Base-by-base conservation (phyloP, 495 filamentous ascomycete species). In the Hyaloscypha finlandica region DNA sequence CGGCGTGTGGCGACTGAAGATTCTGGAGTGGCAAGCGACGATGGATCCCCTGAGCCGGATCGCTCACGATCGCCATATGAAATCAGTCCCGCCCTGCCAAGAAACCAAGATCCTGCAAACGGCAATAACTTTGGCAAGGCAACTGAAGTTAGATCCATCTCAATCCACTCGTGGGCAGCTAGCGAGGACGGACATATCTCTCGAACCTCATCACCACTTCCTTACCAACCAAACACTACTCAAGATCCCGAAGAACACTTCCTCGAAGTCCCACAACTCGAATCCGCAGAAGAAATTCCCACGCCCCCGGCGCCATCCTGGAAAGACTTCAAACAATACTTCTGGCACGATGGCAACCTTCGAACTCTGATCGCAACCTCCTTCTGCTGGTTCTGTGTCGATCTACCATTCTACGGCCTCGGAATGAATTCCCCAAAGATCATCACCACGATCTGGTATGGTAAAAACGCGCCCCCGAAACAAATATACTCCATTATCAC, bases 281-380 rank as follows among this genome's bases (percentile, higher is more conserved):
- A 58, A n/a, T 6, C 5, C 29, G 19, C 19, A 48, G 56, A 76
- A 80, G 33, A 59, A 70, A 29, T 68, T 25, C 72, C 78, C 19
- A 74, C 81, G 20, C 81, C 88, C 14, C 88, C 87, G 20, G 83
- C 89, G 70, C 89, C 89, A 1, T 85, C 83, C 19, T 37, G 35
- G 35, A 48, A 48, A 48, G 42, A 92, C 71, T 89, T 92, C 70
- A 77, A 78, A 59, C 29, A 69, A 29, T 86, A 91, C 73, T 93
- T 89, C 69, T 73, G 77, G 1, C 82, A 89, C 69, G 89, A 88
- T 86, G 86, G 84, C 71, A 86, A 92, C 68, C 82, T 86, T 29
- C 90, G 88, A 75, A 80, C 90, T 22, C 79, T 95, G 4, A 77
- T 94, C 20, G 92, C 90, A 12, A 94, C 91, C 9, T 90, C 92